Base-by-base conservation (phyloP, 345 rosid genomes). In the Hibiscus syriacus region DNA sequence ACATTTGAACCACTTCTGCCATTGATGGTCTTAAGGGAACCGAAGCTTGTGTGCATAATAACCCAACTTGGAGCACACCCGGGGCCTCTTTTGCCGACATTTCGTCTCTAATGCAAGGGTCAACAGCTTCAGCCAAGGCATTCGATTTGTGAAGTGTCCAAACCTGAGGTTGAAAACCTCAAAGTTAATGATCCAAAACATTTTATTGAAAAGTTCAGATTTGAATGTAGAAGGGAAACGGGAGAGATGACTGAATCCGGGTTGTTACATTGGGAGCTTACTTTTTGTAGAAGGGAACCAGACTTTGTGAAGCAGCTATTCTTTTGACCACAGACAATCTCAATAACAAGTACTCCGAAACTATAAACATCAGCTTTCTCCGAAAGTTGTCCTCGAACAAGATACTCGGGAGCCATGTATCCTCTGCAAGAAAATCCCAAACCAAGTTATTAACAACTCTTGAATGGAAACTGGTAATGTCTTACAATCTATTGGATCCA, bases 351-450 rank as follows among this genome's bases (percentile, higher is more conserved):
- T 4, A 82, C 81, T 23, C 88, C 88, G 5, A 80, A 82, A 43
- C 88, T 78, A 23, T 84, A 84, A 16, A 84, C 86, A 74, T 84
- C 88, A 9, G 80, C 88, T 67, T 84, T 81, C 46, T 84, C 84
- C 0, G 83, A 82, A 1, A 84, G 83, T 50, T 82, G 82, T 27
- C 88, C 86, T 14, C 81, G 78, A 52, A 82, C 64, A 10, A 84
- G 80, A 53, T 84, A 81, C 64, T 84, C 88, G 0, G 88, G 88
- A 65, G 88, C 88, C 84, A 84, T 82, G 72, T 84, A 84, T 5
- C 88, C 88, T 2, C 88, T 84, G 80, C 74, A 64, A n/a, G 3
- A 45, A 56, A 29, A 53, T 22, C 10, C 7, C 38, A 60, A 19
- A 13, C 13, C n/a, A 23, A 14, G 13, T 62, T 62, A 39, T 9